Evolutionary conservation across 371 early-diverging fungal genomes (phyloP), one percentile per base, ranked within the genome.

Genomic region (Nematocida parisii): DNA sequence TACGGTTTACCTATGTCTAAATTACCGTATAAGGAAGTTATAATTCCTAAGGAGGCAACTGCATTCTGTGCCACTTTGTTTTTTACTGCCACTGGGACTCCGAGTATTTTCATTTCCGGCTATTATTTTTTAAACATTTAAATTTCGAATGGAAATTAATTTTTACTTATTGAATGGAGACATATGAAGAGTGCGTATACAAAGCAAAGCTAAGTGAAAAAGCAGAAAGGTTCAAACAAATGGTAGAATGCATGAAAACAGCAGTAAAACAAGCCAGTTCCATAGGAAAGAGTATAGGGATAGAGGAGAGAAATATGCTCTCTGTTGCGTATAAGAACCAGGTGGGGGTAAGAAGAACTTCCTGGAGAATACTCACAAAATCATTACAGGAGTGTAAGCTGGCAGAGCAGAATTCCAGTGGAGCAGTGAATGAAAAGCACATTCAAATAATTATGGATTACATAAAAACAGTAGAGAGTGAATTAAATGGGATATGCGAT

Each of bases 291-390:
- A 93, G 93, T 85, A 90, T 98, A 72, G 91, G 92, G 56, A 93
- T 95, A 81, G 94, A 95, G 89, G 95, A 95, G 88, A 93, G 97
- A 84, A 97, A 97, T 90, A 90, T 95, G 68, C 91, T 98, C 64
- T 95, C 95, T 42, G 95, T 98, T 77, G 98, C 97, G 72, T 98
- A 95, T 91, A 97, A 97, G 91, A 96, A 98, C 89, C 93, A 96
- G 60, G 96, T 96, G 85, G 96, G 97, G 85, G 93, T 94, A 72
- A 94, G 95, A 84, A 94, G 98, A 89, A 94, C 95, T 55, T 95
- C 95, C 57, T 98, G 97, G 97, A 90, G 98, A 89, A 95, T 97
- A 85, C 93, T 98, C 45, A 94, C 93, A 74, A 95, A 96, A 72
- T 39, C 61, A 15, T 54, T 77, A 13, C 57, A 72, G 56, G 72